Base-by-base conservation (phyloP, 331 rosid genomes). In the Quercus phellos region DNA sequence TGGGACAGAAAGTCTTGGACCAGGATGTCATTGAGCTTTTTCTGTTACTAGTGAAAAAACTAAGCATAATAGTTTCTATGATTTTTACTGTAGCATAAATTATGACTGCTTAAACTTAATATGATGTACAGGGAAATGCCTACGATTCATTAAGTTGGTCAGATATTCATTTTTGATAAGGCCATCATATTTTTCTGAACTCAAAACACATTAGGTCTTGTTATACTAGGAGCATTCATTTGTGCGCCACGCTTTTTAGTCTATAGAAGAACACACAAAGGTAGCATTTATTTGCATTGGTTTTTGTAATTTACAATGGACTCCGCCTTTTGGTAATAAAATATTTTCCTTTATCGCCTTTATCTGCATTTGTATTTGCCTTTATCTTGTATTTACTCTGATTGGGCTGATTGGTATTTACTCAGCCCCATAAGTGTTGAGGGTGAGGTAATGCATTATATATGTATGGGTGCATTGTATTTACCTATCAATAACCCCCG, bases 1-100 rank as follows among this genome's bases (percentile, higher is more conserved):
- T 72, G 94, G 91, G 32, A 90, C 79, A 80, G 99, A 98, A 84
- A 90, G 80, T 79, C 98, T 95, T 78, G 99, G 99, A 69, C 82
- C 87, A 43, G 97, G 90, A 51, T 63, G 63, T 55, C 87, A 91
- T 58, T 89, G 90, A 80, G 97, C 98, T 70, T 95, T 93, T 87
- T 76, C 99, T n/a, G 96, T 95, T n/a, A 77, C 83, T 63, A 90
- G 91, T 83, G 99, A 95, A 91, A 93, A 73, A 24, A 21, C 70
- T 66, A 60, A 54, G 27, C 38, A 46, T 79, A 60, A 68, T 42
- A 8, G 59, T 43, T 22, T 69, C 24, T 16, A 43, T 2, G 4
- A 19, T 46, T 43, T 11, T 6, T 18, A 32, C n/a, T 64, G 12
- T 32, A 64, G 24, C 18, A 64, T 32, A 32, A 42, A 17, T 32